phyloP scores from a whole-genome alignment of 2,329 filamentous ascomycete genomes.

The Venturia asperata region DNA sequence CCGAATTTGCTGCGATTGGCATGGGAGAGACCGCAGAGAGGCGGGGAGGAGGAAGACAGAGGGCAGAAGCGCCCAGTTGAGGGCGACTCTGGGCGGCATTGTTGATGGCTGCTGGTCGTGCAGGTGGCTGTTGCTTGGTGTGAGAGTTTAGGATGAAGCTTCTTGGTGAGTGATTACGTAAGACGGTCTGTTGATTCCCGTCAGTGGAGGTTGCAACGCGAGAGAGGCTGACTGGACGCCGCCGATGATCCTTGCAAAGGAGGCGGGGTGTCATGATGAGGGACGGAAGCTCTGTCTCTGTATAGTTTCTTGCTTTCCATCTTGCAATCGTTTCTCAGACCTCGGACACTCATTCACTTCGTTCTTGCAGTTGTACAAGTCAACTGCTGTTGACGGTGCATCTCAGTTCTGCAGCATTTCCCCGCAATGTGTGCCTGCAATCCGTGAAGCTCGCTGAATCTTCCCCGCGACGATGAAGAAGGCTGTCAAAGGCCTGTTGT shows the following conservation, averaged over 20 bases:
- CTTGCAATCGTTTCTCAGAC: neutral
- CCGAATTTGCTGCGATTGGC: slow-evolving; percentile 15
- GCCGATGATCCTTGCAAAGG: neutral
- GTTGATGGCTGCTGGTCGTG: neutral
- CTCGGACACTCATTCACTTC: slow-evolving; percentile 2
- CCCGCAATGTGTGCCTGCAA: neutral
- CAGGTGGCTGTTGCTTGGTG: neutral
- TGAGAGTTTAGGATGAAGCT: no score
- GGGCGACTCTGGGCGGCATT: slow-evolving; percentile 5
- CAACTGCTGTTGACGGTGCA: neutral
- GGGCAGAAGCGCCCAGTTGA: slow-evolving; percentile 9
- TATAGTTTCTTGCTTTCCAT: neutral
- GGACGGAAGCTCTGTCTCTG: neutral
- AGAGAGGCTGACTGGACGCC: neutral
- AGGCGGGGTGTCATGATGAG: neutral
- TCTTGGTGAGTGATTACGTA: no score
- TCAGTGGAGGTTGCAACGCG: neutral
- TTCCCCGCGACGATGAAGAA: slow-evolving; percentile 12
- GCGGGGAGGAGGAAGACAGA: slow-evolving; percentile 16
- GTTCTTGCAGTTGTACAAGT: neutral
- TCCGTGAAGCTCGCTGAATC: neutral
- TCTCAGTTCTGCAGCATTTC: neutral
- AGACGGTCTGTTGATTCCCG: no score
- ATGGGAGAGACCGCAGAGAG: slow-evolving; percentile 11
- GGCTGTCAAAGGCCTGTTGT: slow-evolving; percentile 5